Evolutionary conservation across 805 yeast genomes (phyloP).

Genomic region (Candida orba): DNA sequence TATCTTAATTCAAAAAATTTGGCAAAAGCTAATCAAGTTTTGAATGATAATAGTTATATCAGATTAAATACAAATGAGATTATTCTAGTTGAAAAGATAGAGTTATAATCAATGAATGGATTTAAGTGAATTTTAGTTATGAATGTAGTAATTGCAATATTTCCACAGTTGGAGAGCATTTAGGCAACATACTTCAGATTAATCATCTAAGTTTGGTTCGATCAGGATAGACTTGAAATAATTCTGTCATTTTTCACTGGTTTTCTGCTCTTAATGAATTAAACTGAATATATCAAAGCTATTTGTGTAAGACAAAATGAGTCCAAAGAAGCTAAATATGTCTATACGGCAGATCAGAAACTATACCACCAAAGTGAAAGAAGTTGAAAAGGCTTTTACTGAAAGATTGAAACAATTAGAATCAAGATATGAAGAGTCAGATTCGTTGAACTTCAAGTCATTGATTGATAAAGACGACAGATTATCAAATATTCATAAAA

Average conservation of each 20-base stretch:
- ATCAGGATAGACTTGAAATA: too few species aligned
- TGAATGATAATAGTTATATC: conserved; percentile 12
- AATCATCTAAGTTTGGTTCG: too few species aligned
- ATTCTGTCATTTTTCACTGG: too few species aligned
- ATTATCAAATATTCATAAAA: conserved; percentile 22
- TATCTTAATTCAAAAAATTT: conserved; percentile 9
- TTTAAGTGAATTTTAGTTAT: background rate
- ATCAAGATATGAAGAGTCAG: conserved; percentile 18
- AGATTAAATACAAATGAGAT: conserved; percentile 13
- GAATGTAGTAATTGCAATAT: background rate
- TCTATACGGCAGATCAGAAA: conserved; percentile 1
- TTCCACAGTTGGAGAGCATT: too few species aligned
- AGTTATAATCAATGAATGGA: background rate
- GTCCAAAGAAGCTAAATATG: too few species aligned
- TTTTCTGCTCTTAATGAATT: too few species aligned
- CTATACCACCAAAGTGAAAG: conserved; percentile 2
- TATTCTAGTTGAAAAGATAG: conserved; percentile 16
- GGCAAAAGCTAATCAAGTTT: conserved; percentile 10
- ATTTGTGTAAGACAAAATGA: too few species aligned
- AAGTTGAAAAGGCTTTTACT: conserved; percentile 18
- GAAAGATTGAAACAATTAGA: conserved; percentile 23
- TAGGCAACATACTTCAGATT: too few species aligned
- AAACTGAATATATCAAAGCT: too few species aligned
- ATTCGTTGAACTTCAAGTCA: conserved; percentile 20
- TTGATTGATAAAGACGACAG: conserved; percentile 19